phyloP scores from a whole-genome alignment of 345 rosid genomes.

The Ceriops decandra region DNA sequence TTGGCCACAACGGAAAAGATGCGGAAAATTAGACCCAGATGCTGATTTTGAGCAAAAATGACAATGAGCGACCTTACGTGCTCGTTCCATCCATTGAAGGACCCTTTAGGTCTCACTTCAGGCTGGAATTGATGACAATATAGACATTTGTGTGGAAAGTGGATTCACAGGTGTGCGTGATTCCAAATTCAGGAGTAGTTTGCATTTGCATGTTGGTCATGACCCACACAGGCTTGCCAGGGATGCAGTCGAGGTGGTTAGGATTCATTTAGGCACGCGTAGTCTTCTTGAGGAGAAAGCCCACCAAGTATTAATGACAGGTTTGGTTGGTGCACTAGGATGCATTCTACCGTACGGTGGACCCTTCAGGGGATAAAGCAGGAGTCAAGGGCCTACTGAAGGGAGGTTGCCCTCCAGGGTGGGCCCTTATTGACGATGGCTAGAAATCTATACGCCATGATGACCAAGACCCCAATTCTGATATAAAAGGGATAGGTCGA shows the following conservation, averaged over 20 bases:
- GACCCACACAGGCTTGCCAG: conserved; percentile 63
- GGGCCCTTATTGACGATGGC: conserved; percentile 76
- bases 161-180: conserved; percentile 17
- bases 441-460: conserved; percentile 84
- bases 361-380: conserved; percentile 28
- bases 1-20: conserved; percentile 63
- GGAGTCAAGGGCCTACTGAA: conserved; percentile 66
- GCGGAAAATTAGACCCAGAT: conserved; percentile 76
- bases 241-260: conserved; percentile 58
- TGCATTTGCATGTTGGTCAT: conserved; percentile 56
- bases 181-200: conserved; percentile 35
- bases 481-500: conserved; percentile 50
- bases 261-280: conserved; percentile 59
- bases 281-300: conserved; percentile 64
- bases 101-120: conserved; percentile 47
- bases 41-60: conserved; percentile 51
- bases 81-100: conserved; percentile 68
- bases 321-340: conserved; percentile 98
- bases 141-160: conserved; percentile 72
- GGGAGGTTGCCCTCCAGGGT: conserved; percentile 85
- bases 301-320: conserved; percentile 78
- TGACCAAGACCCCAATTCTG: conserved; percentile 44
- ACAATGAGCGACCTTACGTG: conserved; percentile 59
- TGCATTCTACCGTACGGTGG: conserved; percentile 49
- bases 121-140: conserved; percentile 48